Evolutionary conservation across 78 protist genomes (phyloP).

Genomic region (Dictyostelium firmibasis): DNA sequence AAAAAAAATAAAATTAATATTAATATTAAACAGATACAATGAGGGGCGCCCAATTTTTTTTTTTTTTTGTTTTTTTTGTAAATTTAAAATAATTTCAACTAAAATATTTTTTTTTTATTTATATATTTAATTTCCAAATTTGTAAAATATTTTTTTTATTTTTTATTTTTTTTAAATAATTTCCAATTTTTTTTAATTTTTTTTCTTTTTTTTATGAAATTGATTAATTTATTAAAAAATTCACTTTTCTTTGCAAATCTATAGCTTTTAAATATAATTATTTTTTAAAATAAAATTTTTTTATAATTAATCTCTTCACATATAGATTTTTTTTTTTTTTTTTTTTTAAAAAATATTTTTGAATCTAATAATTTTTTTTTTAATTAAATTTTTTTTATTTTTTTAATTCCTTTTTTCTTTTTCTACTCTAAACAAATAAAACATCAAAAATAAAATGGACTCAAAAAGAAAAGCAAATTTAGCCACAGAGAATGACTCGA

Average conservation of each 20-base stretch:
- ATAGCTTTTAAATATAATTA: too few species aligned
- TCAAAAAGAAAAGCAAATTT: conserved; percentile 30
- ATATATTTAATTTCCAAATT: background rate
- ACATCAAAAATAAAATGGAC: background rate
- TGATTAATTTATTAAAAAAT: background rate
- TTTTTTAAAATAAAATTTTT: too few species aligned
- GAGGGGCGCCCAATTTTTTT: background rate
- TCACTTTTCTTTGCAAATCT: background rate
- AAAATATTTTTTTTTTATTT: too few species aligned
- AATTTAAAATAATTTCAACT: too few species aligned
- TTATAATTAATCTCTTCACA: background rate
- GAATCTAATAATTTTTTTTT: background rate
- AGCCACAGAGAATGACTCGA: background rate
- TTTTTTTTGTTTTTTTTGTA: too few species aligned
- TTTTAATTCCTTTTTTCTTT: background rate
- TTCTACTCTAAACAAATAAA: background rate
- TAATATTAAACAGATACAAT: background rate
- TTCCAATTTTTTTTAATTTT: too few species aligned
- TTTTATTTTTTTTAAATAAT: too few species aligned
- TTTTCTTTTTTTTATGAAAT: too few species aligned
- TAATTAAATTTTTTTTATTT: background rate
- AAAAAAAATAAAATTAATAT: too few species aligned
- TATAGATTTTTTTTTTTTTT: background rate
- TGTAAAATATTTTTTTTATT: background rate
- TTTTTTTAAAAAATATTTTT: background rate